Evolutionary conservation across 1,284 basidiomycete species (phyloP).

Genomic region (Coniophora puteana): DNA sequence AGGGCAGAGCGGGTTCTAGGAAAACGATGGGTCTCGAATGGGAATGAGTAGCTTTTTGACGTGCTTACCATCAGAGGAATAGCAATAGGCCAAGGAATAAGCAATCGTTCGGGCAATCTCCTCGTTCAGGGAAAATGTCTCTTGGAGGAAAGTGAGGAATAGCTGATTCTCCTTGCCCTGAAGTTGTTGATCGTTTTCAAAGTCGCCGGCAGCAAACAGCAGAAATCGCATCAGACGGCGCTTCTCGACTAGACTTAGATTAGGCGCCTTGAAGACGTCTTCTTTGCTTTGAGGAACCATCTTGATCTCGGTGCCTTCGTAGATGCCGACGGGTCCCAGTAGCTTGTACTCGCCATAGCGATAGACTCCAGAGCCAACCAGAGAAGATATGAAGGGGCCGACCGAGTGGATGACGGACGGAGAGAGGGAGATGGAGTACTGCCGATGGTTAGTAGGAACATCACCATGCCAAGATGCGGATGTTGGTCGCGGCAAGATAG

Average conservation of each 20-base stretch:
- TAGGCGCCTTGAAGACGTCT: conserved; percentile 87
- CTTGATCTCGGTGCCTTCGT: conserved; percentile 45
- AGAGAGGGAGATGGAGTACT: conserved; percentile 83
- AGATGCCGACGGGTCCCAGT: conserved; percentile 74
- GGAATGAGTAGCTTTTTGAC: neutral
- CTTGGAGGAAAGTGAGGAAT: conserved; percentile 59
- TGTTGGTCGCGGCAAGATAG: conserved; percentile 39
- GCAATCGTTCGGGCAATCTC: conserved; percentile 58
- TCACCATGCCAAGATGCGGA: too few species aligned
- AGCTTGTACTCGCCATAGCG: conserved; percentile 90
- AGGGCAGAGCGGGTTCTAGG: conserved; percentile 60
- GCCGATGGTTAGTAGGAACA: conserved; percentile 55
- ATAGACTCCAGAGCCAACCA: conserved; percentile 84
- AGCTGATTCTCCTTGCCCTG: conserved; percentile 52
- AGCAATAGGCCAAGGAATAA: conserved; percentile 73
- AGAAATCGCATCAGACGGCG: conserved; percentile 92
- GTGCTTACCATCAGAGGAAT: conserved; percentile 44
- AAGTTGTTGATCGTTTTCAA: conserved; percentile 62
- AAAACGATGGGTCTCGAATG: conserved; percentile 5
- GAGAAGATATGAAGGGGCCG: conserved; percentile 77
- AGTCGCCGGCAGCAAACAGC: conserved; percentile 73
- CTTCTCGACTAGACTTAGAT: conserved; percentile 81
- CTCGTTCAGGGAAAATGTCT: conserved; percentile 59
- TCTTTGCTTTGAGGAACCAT: conserved; percentile 90
- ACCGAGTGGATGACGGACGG: conserved; percentile 81